Percentiles rank a stretch among this genome's conserved stretches.
phyloP scores from a whole-genome alignment of 2,329 filamentous ascomycete genomes.

The Arthrinium phaeospermum region DNA sequence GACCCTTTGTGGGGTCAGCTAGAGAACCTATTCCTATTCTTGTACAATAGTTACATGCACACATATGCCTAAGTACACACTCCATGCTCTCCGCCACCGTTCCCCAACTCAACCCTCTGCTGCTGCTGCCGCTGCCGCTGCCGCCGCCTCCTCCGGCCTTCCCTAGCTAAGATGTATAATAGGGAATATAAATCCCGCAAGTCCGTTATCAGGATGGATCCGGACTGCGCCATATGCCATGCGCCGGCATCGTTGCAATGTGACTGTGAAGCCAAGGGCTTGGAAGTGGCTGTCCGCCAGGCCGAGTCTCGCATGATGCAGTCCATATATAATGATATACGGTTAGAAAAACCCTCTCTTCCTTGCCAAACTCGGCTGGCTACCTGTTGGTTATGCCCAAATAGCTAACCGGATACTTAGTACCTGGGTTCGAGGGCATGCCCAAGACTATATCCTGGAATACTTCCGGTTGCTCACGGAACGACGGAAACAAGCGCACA shows the following conservation, averaged over 20 bases:
- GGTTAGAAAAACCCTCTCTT: conserved; percentile 49
- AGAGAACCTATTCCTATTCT: conserved; percentile 17
- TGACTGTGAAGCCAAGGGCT: conserved; percentile 69
- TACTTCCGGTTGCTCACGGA: conserved; percentile 68
- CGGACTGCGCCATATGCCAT: conserved; percentile 71
- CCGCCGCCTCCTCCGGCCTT: conserved; percentile 35
- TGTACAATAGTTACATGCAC: conserved; percentile 39
- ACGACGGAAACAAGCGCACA: conserved; percentile 63
- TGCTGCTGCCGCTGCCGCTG: conserved; percentile 30
- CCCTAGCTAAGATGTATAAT: conserved; percentile 57
- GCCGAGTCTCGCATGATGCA: conserved; percentile 70
- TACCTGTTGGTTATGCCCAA: not conserved
- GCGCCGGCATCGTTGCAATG: conserved; percentile 63
- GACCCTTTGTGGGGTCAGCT: conserved; percentile 43
- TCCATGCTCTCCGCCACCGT: conserved; percentile 32
- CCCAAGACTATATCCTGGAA: conserved; percentile 71
- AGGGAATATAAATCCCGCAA: conserved; percentile 45
- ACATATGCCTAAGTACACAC: conserved; percentile 27
- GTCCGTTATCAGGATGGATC: conserved; percentile 67
- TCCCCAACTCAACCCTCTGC: conserved; percentile 35
- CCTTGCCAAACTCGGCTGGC: not conserved
- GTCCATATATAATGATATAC: conserved; percentile 65
- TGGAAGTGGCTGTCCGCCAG: conserved; percentile 67
- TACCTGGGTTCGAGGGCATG: conserved; percentile 67
- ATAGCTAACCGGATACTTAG: conserved; percentile 44